Base-by-base conservation (phyloP, 768 basidiomycete species). In the Porpolomopsis calyptriformis region DNA sequence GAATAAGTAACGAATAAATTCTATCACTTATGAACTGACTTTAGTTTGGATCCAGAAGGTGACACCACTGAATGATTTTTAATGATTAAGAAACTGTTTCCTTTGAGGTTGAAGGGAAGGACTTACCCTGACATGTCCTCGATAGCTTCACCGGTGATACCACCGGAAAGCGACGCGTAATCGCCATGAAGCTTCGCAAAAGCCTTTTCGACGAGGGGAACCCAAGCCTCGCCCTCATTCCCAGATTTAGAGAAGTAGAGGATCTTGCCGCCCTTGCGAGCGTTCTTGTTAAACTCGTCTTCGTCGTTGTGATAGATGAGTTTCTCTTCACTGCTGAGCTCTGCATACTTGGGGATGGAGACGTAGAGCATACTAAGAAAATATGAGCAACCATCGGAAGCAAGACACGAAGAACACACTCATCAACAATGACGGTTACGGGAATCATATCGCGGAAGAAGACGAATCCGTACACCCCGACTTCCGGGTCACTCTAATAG, bases 381-480 rank as follows among this genome's bases (percentile, higher is more conserved):
- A 9, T 29, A 41, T 22, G n/a, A n/a, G n/a, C n/a, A n/a, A n/a
- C n/a, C n/a, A n/a, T n/a, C n/a, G n/a, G n/a, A n/a, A n/a, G n/a
- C n/a, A n/a, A n/a, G n/a, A n/a, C n/a, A n/a, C n/a, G n/a, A 24
- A 20, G 45, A 5, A 57, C 73, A 33, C 48, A 77, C 75, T 80
- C 77, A 52, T 80, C 77, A 44, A 78, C 67, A 48, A 79, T 68
- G 6, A 78, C 66, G 10, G 67, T 62, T 10, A 71, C 70, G 76
- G 76, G 78, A 22, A 62, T 60, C 34, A 60, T 60, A 54, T 77
- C 76, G 2, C 74, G 61, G 56, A 70, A 74, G 57, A 79, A 77
- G 40, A 78, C 66, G 55, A 75, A 79, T 1, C 76, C 77, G 49
- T 78, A 79, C 4, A 79, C 66, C 2, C 76, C 76, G 23, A 76